These are phyloP conservation scores for Claviceps pusilla DNA, from an alignment of 2,329 filamentous ascomycete species.

Conservation along the genomic window DNA sequence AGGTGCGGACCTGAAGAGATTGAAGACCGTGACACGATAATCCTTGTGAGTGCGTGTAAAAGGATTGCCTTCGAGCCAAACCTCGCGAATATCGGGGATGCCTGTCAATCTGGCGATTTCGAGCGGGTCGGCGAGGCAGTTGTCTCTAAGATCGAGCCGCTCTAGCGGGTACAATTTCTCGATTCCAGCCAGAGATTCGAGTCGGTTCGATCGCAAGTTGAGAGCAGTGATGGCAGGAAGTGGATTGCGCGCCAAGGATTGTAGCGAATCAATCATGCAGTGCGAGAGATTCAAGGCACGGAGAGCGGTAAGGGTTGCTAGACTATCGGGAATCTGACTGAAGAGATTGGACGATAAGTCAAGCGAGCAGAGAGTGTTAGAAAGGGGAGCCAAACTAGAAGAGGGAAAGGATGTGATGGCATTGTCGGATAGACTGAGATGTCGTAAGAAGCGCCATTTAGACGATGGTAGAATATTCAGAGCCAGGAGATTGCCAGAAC, in stretches of 20 bases:
- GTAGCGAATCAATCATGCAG: conserved; percentile 93
- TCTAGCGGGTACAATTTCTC: conserved; percentile 82
- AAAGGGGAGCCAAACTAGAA: conserved; percentile 62
- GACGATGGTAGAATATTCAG: conserved; percentile 60
- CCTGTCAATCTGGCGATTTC: conserved; percentile 80
- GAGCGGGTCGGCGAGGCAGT: conserved; percentile 75
- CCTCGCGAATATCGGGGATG: conserved; percentile 79
- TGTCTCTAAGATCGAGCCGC: conserved; percentile 80
- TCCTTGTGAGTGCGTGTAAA: conserved; percentile 76
- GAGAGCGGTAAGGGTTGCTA: conserved; percentile 74
- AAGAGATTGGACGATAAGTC: conserved; percentile 90
- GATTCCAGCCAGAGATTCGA: conserved; percentile 75
- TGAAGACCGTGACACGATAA: conserved; percentile 86
- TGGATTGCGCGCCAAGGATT: conserved; percentile 71
- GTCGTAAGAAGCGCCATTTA: conserved; percentile 90
- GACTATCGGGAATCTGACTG: conserved; percentile 80
- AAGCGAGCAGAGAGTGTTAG: conserved; percentile 78
- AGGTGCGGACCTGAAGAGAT: conserved; percentile 78
- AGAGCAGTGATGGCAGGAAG: conserved; percentile 86
- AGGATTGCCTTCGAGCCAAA: conserved; percentile 85
- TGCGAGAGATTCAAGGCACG: conserved; percentile 85
- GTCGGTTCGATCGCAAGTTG: conserved; percentile 77
- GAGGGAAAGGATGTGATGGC: conserved; percentile 66
- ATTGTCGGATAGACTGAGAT: conserved; percentile 86
- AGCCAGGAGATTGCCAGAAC: conserved; percentile 61